Evolutionary conservation across 768 basidiomycete species (phyloP), one percentile per base, ranked within the genome.

Genomic region (Suillus subluteus): DNA sequence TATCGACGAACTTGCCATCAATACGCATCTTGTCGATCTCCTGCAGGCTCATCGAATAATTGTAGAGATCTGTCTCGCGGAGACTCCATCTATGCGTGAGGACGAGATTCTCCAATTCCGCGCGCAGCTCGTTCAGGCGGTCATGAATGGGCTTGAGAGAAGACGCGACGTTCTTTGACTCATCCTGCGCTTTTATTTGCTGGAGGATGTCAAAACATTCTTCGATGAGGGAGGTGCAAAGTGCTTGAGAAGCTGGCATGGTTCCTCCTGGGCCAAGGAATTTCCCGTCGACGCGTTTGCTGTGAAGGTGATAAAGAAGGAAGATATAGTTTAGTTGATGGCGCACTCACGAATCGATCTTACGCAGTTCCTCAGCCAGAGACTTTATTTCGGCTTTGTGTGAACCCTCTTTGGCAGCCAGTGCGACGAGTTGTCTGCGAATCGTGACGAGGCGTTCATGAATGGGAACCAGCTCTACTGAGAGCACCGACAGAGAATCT

Each of bases 1-100:
- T 84, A 73, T 99, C 96, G 7, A 97, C 90, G 74, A 99, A 99
- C 79, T 98, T 97, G 65, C 98, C 98, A 68, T 99, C 95, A 7
- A 98, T 88, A 30, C 98, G 83, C 95, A 99, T 95, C 79, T 92
- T 91, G 79, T 99, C 98, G 48, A 99, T 96, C 78, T 99, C 96
- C 73, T 96, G 91, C 68, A 99, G 80, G 75, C 94, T 94, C 63
- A 95, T 82, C 26, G 94, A 94, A 78, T 97, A 99, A 78, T 95
- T 98, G 85, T 88, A 95, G 26, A 97, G 81, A 72, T 97, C 95
- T 1, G 94, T 95, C 83, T 99, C 98, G 52, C 96, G 84, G 64
- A 99, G 81, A 67, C 91, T 98, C 98, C 98, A 99, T 43, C 98
- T 90, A 76, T 97, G 98, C 1, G 98, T 99, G 70, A 99, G 82